A percentile compares a stretch with the other conserved stretches of the same genome.
phyloP scores from a whole-genome alignment of 768 basidiomycete species.

The Lactarius tabidus region DNA sequence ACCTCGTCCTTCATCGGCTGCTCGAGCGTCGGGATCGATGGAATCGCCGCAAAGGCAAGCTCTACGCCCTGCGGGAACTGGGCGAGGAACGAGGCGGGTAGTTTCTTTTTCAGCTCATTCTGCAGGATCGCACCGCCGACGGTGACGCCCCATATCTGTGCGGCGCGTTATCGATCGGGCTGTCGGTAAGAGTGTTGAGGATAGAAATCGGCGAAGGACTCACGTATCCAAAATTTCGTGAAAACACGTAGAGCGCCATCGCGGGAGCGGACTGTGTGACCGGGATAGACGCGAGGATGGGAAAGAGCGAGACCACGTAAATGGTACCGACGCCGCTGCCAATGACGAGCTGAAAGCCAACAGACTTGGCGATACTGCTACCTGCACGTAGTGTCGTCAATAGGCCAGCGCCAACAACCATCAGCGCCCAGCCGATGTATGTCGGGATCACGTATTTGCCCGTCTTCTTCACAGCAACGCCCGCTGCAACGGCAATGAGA shows the following conservation, averaged over 20 bases:
- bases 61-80: slow-evolving; percentile 29
- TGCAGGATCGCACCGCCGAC: slow-evolving; percentile 37
- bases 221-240: slow-evolving; percentile 26
- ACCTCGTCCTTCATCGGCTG: slow-evolving; percentile 28
- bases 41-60: slow-evolving; percentile 30
- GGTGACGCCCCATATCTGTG: slow-evolving; percentile 37
- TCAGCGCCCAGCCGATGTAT: slow-evolving; percentile 36
- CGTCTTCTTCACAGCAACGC: slow-evolving; percentile 35
- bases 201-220: not conserved
- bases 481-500: slow-evolving; percentile 38
- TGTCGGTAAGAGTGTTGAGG: not conserved
- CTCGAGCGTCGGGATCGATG: slow-evolving; percentile 28
- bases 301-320: slow-evolving; percentile 33
- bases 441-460: slow-evolving; percentile 39
- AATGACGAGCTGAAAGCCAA: slow-evolving; percentile 29
- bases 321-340: slow-evolving; percentile 35
- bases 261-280: slow-evolving; percentile 34
- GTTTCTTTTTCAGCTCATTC: slow-evolving; percentile 33
- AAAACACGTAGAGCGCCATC: slow-evolving; percentile 32
- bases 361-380: slow-evolving; percentile 19
- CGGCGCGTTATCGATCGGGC: too few relatives aligned
- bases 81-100: slow-evolving; percentile 32
- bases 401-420: slow-evolving; percentile 36
- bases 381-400: slow-evolving; percentile 32
- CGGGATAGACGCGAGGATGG: slow-evolving; percentile 36